These are phyloP conservation scores for Huiozyma naganishii DNA, from an alignment of 805 yeast genomes.

Conservation along the genomic window DNA sequence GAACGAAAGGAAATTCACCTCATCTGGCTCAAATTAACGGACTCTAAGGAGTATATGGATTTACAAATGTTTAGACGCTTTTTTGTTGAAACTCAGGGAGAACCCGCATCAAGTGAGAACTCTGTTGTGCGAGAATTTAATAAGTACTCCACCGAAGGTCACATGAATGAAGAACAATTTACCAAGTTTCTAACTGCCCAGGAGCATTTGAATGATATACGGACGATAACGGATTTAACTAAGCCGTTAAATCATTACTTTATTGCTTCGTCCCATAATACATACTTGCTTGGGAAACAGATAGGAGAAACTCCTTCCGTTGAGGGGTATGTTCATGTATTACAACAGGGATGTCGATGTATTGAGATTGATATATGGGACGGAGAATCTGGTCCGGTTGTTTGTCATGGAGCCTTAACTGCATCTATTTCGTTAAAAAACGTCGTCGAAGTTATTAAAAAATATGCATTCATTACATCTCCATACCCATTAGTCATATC, in stretches of 20 bases:
- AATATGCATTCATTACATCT: conserved; percentile 80
- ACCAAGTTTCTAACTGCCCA: conserved; percentile 25
- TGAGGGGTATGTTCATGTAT: conserved; percentile 76
- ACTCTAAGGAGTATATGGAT: conserved; percentile 15
- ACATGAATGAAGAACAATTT: conserved; percentile 16
- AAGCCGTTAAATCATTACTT: conserved; percentile 76
- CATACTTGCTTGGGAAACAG: conserved; percentile 82
- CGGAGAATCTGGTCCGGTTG: conserved; percentile 69
- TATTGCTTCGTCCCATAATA: conserved; percentile 90
- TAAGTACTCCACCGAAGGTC: conserved; percentile 26
- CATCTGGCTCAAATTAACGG: conserved; percentile 36
- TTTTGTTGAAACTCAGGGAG: conserved; percentile 38
- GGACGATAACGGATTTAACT: conserved; percentile 30
- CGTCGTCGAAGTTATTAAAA: conserved; percentile 63
- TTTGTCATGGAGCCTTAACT: conserved; percentile 86
- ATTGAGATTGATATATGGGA: conserved; percentile 97
- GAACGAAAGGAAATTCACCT: conserved; percentile 47
- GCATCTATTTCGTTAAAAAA: conserved; percentile 56
- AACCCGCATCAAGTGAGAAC: conserved; percentile 23
- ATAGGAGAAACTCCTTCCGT: conserved; percentile 78
- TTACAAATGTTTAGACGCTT: conserved; percentile 34
- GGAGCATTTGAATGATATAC: conserved; percentile 15
- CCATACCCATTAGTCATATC: conserved; percentile 81
- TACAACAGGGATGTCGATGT: conserved; percentile 89
- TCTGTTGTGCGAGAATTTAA: conserved; percentile 28